Conservation (phyloP, 192 early-diverging fungal species). For the Backusella australiensis region DNA sequence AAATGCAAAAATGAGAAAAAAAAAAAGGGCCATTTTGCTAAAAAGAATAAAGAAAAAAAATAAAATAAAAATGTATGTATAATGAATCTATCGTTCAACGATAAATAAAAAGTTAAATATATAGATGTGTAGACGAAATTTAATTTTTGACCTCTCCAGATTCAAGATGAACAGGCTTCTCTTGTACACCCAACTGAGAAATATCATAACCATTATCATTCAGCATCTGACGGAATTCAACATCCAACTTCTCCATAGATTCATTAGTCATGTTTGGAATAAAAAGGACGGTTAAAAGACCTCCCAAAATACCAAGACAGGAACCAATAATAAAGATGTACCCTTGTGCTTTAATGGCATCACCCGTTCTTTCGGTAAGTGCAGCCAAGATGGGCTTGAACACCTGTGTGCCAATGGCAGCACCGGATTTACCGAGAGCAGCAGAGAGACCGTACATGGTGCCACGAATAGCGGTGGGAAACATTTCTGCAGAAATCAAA, state of each 20-base stretch:
- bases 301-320: slow-evolving; percentile 44
- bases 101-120: not conserved
- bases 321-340: slow-evolving; percentile 47
- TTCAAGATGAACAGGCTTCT: not conserved
- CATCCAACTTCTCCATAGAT: slow-evolving; percentile 42
- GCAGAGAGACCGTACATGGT: slow-evolving; percentile 51
- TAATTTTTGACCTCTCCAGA: not conserved
- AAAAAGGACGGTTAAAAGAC: slow-evolving; percentile 41
- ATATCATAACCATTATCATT: slow-evolving; percentile 42
- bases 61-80: not conserved
- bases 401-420: slow-evolving; percentile 43
- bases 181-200: slow-evolving; percentile 14
- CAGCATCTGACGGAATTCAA: slow-evolving; percentile 47
- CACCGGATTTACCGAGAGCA: slow-evolving; percentile 43
- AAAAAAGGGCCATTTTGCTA: too few species aligned
- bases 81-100: not conserved
- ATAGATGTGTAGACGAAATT: not conserved
- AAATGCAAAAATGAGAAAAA: too few species aligned
- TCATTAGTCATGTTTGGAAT: slow-evolving; percentile 50
- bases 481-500: slow-evolving; percentile 46
- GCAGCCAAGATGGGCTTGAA: slow-evolving; percentile 41
- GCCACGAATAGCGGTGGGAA: slow-evolving; percentile 52
- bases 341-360: slow-evolving; percentile 33
- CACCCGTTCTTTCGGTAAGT: slow-evolving; percentile 29
- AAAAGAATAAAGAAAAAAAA: not conserved